Evolutionary conservation across 2,329 filamentous ascomycete species (phyloP).

Genomic region (Curvularia spicifera): DNA sequence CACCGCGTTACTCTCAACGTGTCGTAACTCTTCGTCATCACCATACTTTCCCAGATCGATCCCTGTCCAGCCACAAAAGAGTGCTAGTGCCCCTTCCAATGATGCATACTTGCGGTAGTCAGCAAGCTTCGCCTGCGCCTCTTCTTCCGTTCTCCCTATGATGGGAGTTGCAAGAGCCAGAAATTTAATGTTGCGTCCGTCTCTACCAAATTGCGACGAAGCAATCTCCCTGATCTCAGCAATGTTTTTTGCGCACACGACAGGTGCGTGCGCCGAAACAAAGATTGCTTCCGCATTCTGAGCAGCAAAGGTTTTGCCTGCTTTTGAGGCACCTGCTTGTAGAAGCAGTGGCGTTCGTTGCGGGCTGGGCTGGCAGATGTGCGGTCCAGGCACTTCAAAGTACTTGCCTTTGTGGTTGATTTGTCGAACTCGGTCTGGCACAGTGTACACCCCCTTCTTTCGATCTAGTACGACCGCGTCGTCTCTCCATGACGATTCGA

Average conservation of each 20-base stretch:
- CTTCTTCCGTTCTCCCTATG: conserved; percentile 68
- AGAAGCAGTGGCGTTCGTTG: conserved; percentile 73
- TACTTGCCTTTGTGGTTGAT: conserved; percentile 75
- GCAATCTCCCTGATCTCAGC: conserved; percentile 67
- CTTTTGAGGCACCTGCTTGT: conserved; percentile 71
- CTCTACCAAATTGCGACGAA: conserved; percentile 59
- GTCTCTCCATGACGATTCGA: conserved; percentile 70
- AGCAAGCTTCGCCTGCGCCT: conserved; percentile 68
- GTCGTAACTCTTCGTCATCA: conserved; percentile 68
- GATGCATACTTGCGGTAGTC: conserved; percentile 68
- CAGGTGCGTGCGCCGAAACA: conserved; percentile 68
- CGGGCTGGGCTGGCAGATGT: conserved; percentile 68
- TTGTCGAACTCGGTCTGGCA: conserved; percentile 63
- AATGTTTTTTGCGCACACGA: conserved; percentile 66
- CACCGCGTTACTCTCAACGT: conserved; percentile 68
- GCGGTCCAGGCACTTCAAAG: conserved; percentile 67
- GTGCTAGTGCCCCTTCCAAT: conserved; percentile 69
- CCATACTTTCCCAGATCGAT: conserved; percentile 67
- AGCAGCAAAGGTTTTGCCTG: conserved; percentile 71
- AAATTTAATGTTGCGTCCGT: conserved; percentile 69
- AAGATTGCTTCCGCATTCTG: conserved; percentile 76
- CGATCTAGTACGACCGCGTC: conserved; percentile 69
- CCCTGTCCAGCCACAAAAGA: conserved; percentile 78
- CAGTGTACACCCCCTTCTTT: conserved; percentile 65
- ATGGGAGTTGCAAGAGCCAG: conserved; percentile 70